Conservation (phyloP, 805 yeast genomes). For the Wickerhamomyces chambardii region DNA sequence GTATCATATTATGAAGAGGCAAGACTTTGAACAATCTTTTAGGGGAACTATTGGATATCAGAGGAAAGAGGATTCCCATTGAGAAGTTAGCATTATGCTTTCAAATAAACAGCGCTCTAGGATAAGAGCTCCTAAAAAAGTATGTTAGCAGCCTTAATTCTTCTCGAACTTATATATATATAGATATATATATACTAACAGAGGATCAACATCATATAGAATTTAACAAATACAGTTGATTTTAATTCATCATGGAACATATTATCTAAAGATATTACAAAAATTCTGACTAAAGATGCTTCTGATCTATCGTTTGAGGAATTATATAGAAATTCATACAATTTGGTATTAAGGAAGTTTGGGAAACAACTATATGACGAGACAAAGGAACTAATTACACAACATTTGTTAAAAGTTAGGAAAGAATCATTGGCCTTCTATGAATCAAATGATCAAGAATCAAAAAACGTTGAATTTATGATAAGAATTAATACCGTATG, state of each 20-base stretch:
- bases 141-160: slow-evolving; percentile 3
- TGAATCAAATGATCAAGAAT: slow-evolving; percentile 13
- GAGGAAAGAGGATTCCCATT: too few species aligned
- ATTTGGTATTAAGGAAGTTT: slow-evolving; percentile 59
- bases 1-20: too few species aligned
- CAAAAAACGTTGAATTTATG: slow-evolving; percentile 29
- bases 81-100: not conserved
- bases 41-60: too few species aligned
- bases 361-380: slow-evolving; percentile 60
- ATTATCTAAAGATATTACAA: slow-evolving; percentile 56
- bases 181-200: not conserved
- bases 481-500: slow-evolving; percentile 33
- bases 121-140: slow-evolving; percentile 57
- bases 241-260: slow-evolving; percentile 62
- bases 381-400: slow-evolving; percentile 38
- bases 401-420: slow-evolving; percentile 28
- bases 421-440: slow-evolving; percentile 6
- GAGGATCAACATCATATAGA: slow-evolving; percentile 6
- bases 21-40: too few species aligned
- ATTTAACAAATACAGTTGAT: slow-evolving; percentile 31
- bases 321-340: slow-evolving; percentile 71
- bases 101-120: not conserved
- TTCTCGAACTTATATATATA: not conserved
- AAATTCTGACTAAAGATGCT: slow-evolving; percentile 67
- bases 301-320: slow-evolving; percentile 74